Conservation (phyloP, 345 rosid genomes). For the Iberis pinnata region DNA sequence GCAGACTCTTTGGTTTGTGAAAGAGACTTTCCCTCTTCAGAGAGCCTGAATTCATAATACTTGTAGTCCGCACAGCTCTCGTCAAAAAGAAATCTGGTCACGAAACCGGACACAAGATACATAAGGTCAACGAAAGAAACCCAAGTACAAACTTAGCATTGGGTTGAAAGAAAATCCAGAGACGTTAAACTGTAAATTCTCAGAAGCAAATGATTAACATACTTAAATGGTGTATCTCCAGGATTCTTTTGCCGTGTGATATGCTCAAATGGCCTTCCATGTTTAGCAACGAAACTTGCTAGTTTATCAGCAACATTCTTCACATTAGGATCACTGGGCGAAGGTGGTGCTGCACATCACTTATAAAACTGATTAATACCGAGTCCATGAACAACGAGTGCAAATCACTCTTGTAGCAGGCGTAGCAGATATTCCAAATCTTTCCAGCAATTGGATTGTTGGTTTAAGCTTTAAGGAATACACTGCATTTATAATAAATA, state of each 20-base stretch:
- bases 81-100: constrained; percentile 76
- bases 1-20: constrained; percentile 45
- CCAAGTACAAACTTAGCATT: neutral
- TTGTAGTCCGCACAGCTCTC: constrained; percentile 77
- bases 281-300: constrained; percentile 95
- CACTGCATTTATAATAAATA: constrained; percentile 66
- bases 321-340: constrained; percentile 86
- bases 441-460: constrained; percentile 85
- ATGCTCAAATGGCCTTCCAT: constrained; percentile 93
- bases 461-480: constrained; percentile 75
- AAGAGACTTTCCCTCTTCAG: constrained; percentile 70
- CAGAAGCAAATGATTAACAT: constrained; percentile 26
- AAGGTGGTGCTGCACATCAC: constrained; percentile 98
- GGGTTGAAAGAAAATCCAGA: constrained; percentile 1
- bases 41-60: constrained; percentile 66
- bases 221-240: constrained; percentile 92
- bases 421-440: constrained; percentile 83
- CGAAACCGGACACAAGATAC: constrained; percentile 6
- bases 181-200: constrained; percentile 3
- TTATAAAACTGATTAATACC: constrained; percentile 99
- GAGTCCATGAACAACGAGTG: constrained; percentile 95
- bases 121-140: constrained; percentile 11
- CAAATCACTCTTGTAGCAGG: constrained; percentile 98
- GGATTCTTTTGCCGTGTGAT: constrained; percentile 92
- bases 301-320: constrained; percentile 95